Evolutionary conservation across 257 asterid genomes (phyloP).

Genomic region (Solanum commersonii): DNA sequence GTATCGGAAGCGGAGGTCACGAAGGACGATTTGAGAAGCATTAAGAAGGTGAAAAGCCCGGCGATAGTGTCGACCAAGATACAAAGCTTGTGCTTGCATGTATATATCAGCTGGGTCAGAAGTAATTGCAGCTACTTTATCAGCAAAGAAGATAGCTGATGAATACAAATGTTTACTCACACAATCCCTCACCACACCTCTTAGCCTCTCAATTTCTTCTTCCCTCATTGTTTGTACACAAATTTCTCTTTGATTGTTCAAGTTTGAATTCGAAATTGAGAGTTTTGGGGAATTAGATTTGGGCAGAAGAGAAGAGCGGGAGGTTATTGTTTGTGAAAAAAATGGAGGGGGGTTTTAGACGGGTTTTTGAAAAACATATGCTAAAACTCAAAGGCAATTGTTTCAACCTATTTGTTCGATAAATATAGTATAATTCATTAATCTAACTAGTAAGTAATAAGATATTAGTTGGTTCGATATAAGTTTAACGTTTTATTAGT

Average conservation of each 20-base stretch:
- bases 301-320: not conserved
- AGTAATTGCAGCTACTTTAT: conserved; percentile 94
- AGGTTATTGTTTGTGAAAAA: not conserved
- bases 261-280: not conserved
- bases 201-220: conserved; percentile 77
- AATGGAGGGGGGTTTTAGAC: not conserved
- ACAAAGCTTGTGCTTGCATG: conserved; percentile 99
- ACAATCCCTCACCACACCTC: conserved; percentile 92
- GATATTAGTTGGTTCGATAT: not conserved
- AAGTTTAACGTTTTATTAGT: too few relatives aligned
- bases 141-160: conserved; percentile 95
- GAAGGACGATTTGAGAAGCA: conserved; percentile 87
- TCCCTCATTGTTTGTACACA: conserved; percentile 47
- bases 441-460: not conserved
- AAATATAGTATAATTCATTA: not conserved
- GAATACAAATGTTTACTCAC: conserved; percentile 96
- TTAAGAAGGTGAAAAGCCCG: conserved; percentile 95
- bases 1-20: conserved; percentile 98
- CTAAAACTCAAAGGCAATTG: not conserved
- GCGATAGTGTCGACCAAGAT: conserved; percentile 88
- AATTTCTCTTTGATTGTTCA: not conserved
- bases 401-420: not conserved
- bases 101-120: conserved; percentile 93
- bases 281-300: not conserved
- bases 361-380: not conserved